Conservation (phyloP, 225 moss, liverwort and hornwort species). For the Sphagnum tenellum region DNA sequence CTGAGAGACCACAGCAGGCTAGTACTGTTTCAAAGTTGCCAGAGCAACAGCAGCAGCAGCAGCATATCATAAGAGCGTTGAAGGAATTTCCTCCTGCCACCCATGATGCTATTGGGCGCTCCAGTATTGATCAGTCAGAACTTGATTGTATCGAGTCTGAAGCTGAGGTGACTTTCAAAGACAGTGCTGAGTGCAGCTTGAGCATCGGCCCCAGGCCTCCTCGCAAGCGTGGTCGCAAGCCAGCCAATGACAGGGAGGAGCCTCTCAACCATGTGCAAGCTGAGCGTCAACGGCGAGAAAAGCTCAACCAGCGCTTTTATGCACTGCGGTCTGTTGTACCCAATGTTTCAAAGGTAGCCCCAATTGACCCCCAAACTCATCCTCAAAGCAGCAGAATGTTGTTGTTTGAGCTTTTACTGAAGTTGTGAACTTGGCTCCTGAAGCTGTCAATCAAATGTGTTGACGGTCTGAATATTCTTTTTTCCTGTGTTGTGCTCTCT, state of each 20-base stretch:
- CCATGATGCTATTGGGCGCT: conserved; percentile 30
- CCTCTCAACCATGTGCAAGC: conserved; percentile 93
- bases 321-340: conserved; percentile 85
- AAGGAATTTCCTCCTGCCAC: no score
- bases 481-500: background rate
- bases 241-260: conserved; percentile 88
- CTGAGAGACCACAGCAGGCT: conserved; percentile 13
- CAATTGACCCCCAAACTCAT: no score
- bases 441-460: no score
- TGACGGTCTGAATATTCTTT: no score
- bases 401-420: no score
- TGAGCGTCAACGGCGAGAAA: conserved; percentile 78
- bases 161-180: conserved; percentile 78
- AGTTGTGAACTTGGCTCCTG: no score
- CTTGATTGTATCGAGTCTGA: conserved; percentile 77
- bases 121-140: conserved; percentile 62
- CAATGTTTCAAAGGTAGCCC: conserved; percentile 82
- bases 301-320: conserved; percentile 90
- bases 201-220: conserved; percentile 73
- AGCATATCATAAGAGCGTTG: conserved; percentile 18
- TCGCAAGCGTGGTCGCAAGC: conserved; percentile 89
- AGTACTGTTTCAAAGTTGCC: conserved; percentile 11
- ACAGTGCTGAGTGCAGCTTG: conserved; percentile 51
- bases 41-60: conserved; percentile 27
- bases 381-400: no score